These are phyloP conservation scores for Neurospora sp. DNA, from an alignment of 495 filamentous ascomycete species.

Conservation along the genomic window DNA sequence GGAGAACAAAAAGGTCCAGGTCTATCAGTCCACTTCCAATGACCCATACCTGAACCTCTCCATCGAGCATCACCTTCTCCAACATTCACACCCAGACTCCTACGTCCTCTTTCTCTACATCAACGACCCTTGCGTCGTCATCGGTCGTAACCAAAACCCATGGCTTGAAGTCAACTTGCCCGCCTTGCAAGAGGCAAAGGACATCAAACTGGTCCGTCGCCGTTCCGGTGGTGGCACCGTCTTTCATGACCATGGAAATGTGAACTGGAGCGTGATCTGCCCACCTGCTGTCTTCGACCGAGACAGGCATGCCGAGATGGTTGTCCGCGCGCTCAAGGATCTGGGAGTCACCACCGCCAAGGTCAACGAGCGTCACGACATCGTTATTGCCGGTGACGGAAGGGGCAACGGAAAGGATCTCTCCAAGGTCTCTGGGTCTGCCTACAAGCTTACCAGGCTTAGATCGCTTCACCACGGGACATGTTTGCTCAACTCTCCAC, in stretches of 20 bases:
- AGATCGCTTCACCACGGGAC: slow-evolving; percentile 88
- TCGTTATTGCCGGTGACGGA: slow-evolving; percentile 53
- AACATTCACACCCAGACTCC: slow-evolving; percentile 57
- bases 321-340: slow-evolving; percentile 60
- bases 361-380: slow-evolving; percentile 90
- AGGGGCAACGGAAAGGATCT: slow-evolving; percentile 18
- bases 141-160: slow-evolving; percentile 95
- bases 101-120: slow-evolving; percentile 76
- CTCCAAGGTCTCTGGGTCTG: slow-evolving; percentile 82
- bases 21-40: slow-evolving; percentile 64
- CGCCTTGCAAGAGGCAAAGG: slow-evolving; percentile 27
- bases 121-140: slow-evolving; percentile 75
- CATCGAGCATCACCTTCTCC: slow-evolving; percentile 86
- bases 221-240: slow-evolving; percentile 86
- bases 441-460: slow-evolving; percentile 76
- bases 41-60: slow-evolving; percentile 89
- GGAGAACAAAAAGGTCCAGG: slow-evolving; percentile 26
- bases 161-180: slow-evolving; percentile 82
- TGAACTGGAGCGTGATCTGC: slow-evolving; percentile 87
- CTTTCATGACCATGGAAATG: slow-evolving; percentile 83
- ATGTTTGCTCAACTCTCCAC: slow-evolving; percentile 62
- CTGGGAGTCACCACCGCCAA: slow-evolving; percentile 38
- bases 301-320: slow-evolving; percentile 83
- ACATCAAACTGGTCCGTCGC: slow-evolving; percentile 55
- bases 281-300: slow-evolving; percentile 65